Evolutionary conservation across 345 rosid species (phyloP).

Genomic region (Pelargonium nanum): DNA sequence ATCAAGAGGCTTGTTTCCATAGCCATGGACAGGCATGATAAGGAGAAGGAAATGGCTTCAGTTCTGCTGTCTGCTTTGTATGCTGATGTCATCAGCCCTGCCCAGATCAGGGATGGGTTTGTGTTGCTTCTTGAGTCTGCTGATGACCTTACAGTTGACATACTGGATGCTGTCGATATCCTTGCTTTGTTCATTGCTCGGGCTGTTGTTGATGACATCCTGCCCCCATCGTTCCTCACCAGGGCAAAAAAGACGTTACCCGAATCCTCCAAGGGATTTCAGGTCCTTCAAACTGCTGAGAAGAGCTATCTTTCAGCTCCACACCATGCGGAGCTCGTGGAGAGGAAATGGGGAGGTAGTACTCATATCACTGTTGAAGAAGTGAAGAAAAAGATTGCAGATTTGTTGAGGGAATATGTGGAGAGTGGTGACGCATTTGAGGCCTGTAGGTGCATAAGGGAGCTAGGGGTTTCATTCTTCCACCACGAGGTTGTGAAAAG

Average conservation of each 20-base stretch:
- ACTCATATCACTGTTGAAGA: constrained; percentile 87
- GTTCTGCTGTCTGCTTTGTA: constrained; percentile 83
- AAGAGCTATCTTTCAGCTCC: constrained; percentile 99
- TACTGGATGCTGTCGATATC: constrained; percentile 77
- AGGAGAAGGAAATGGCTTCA: constrained; percentile 99
- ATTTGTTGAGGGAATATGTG: constrained; percentile 72
- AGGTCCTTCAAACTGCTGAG: constrained; percentile 73
- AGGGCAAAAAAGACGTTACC: constrained; percentile 71
- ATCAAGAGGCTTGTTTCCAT: constrained; percentile 88
- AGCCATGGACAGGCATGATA: constrained; percentile 97
- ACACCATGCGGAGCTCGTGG: constrained; percentile 95
- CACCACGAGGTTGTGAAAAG: constrained; percentile 99
- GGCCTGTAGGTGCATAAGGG: constrained; percentile 96
- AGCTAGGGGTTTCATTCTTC: constrained; percentile 78
- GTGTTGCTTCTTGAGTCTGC: constrained; percentile 92
- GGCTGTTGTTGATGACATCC: constrained; percentile 93
- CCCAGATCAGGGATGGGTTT: constrained; percentile 87
- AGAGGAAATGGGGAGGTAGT: constrained; percentile 98
- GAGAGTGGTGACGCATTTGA: constrained; percentile 78
- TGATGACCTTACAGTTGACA: constrained; percentile 91
- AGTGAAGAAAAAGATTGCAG: constrained; percentile 82
- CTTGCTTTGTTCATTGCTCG: constrained; percentile 91
- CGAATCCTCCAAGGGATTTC: constrained; percentile 71
- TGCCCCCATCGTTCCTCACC: constrained; percentile 77
- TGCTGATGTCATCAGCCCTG: constrained; percentile 85